phyloP scores from a whole-genome alignment of 2,329 filamentous ascomycete genomes.

The Ploettnerulaceae sp. region DNA sequence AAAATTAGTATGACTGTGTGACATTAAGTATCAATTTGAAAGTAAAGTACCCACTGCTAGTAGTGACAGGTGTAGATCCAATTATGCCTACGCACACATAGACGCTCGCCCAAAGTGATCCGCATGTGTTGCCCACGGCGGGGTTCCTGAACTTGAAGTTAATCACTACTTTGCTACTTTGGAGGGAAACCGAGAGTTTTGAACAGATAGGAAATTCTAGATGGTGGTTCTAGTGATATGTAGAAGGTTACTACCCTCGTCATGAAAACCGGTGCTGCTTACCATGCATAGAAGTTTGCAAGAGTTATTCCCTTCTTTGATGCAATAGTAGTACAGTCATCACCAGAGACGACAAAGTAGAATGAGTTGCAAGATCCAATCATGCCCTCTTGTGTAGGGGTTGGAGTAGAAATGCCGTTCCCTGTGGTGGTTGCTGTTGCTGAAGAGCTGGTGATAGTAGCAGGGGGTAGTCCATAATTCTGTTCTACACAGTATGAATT shows the following conservation, averaged over 20 bases:
- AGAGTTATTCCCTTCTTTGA: no score
- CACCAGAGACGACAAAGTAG: neutral
- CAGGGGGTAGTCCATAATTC: neutral
- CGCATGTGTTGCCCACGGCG: conserved; percentile 16
- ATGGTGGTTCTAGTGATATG: no score
- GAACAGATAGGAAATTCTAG: no score
- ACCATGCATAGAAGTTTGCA: no score
- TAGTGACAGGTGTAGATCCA: neutral
- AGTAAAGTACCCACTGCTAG: no score
- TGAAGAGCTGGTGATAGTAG: neutral
- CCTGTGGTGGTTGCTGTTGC: neutral
- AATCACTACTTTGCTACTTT: no score
- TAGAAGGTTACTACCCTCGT: no score
- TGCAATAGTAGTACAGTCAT: neutral
- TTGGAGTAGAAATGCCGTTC: conserved; percentile 1
- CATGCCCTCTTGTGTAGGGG: neutral
- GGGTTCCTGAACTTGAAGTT: neutral
- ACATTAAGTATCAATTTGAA: no score
- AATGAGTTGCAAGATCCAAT: neutral
- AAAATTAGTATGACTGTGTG: no score
- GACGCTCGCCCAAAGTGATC: conserved; percentile 22
- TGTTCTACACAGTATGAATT: conserved; percentile 5
- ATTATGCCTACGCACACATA: conserved; percentile 24
- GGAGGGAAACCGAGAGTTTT: no score
- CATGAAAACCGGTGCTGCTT: no score